Percentiles rank a stretch among this genome's conserved stretches.
Evolutionary conservation across 2,329 filamentous ascomycete genomes (phyloP).

Genomic region (Alternaria arbusti): DNA sequence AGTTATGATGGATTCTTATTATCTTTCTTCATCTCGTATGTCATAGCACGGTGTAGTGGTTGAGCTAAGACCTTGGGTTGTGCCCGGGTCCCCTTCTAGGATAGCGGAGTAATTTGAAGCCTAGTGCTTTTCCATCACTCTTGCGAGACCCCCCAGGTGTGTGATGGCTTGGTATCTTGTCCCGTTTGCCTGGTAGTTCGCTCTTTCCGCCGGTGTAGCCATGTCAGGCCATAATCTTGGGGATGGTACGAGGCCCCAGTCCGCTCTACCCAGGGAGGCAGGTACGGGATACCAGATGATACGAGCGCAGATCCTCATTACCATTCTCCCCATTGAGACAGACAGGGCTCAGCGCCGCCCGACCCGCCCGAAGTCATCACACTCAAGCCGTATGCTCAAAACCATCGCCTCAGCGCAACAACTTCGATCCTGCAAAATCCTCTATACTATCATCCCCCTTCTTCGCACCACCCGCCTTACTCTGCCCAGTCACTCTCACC

Average conservation of each 20-base stretch:
- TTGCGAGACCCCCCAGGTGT: conserved; percentile 1
- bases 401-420: conserved; percentile 24
- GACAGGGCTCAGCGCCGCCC: background rate
- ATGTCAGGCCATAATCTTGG: background rate
- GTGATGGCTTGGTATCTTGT: background rate
- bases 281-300: background rate
- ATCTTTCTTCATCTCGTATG: conserved; percentile 38
- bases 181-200: background rate
- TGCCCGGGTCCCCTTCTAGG: conserved; percentile 24
- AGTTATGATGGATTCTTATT: conserved; percentile 39
- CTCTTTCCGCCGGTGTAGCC: background rate
- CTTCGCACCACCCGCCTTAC: conserved; percentile 15
- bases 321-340: background rate
- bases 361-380: background rate
- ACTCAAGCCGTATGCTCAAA: background rate
- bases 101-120: conserved; percentile 36
- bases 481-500: conserved; percentile 22
- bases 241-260: background rate
- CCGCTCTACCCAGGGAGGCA: background rate
- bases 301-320: background rate
- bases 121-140: conserved; percentile 13
- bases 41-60: conserved; percentile 36
- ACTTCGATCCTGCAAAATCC: conserved; percentile 40
- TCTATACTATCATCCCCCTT: conserved; percentile 42
- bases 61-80: conserved; percentile 26